Conservation (phyloP, 2,329 filamentous ascomycete species). For the Ceratocystis cacaofunesta region DNA sequence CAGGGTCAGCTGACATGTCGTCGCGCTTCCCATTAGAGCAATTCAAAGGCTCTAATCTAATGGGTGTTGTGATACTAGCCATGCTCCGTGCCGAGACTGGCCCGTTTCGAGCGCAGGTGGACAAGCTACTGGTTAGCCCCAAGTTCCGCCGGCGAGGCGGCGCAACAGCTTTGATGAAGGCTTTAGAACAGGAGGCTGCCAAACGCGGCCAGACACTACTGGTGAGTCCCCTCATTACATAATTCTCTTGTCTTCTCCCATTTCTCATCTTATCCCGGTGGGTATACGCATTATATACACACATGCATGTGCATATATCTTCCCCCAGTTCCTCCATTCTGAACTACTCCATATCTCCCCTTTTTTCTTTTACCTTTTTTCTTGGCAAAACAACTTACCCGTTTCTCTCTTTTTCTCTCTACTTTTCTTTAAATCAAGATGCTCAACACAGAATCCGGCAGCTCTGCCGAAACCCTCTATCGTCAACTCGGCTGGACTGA, state of each 20-base stretch:
- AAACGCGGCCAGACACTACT: slow-evolving; percentile 35
- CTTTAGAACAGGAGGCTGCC: slow-evolving; percentile 40
- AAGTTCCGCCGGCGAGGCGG: slow-evolving; percentile 36
- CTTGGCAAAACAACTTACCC: neutral
- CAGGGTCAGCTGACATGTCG: neutral
- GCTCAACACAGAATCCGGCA: slow-evolving; percentile 38
- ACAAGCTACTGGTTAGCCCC: slow-evolving; percentile 43
- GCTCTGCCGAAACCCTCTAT: slow-evolving; percentile 38
- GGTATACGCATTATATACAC: too few relatives aligned
- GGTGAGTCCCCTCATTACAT: slow-evolving; percentile 27
- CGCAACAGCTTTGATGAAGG: slow-evolving; percentile 35
- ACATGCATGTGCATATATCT: neutral
- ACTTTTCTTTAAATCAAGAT: slow-evolving; percentile 25
- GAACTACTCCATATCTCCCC: neutral
- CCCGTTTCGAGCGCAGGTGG: slow-evolving; percentile 37
- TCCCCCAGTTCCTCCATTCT: neutral
- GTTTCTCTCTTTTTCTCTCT: neutral
- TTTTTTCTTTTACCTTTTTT: neutral
- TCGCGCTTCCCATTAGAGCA: slow-evolving; percentile 20
- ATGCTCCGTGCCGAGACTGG: slow-evolving; percentile 41
- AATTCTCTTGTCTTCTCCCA: too few relatives aligned
- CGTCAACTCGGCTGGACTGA: slow-evolving; percentile 41
- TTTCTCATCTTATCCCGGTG: too few relatives aligned
- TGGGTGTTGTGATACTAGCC: slow-evolving; percentile 41
- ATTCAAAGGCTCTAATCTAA: slow-evolving; percentile 31